These are phyloP conservation scores for Acmispon strigosus DNA, from an alignment of 306 rosid genomes.

Conservation along the genomic window DNA sequence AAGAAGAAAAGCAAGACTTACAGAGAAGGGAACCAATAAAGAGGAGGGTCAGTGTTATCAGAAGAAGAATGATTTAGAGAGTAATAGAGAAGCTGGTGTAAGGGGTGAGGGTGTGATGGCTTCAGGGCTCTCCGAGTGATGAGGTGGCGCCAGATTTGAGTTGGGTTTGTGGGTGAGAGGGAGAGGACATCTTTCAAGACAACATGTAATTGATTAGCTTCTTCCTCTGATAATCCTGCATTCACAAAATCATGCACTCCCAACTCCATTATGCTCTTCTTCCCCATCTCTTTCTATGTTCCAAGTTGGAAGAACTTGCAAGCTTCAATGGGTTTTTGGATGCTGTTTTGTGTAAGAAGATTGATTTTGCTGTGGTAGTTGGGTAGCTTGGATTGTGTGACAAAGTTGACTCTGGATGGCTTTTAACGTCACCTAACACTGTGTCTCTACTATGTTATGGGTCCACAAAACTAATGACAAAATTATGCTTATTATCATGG, in stretches of 20 bases:
- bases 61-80: slow-evolving; percentile 38
- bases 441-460: too few species aligned
- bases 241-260: slow-evolving; percentile 38
- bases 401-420: too few species aligned
- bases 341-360: too few species aligned
- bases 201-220: slow-evolving; percentile 35
- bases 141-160: slow-evolving; percentile 45
- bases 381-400: too few species aligned
- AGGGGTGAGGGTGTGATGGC: slow-evolving; percentile 49
- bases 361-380: too few species aligned
- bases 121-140: slow-evolving; percentile 49
- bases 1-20: too few species aligned
- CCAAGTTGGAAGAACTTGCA: neutral
- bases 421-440: too few species aligned
- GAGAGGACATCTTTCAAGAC: slow-evolving; percentile 21
- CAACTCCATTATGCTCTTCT: slow-evolving; percentile 40
- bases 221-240: slow-evolving; percentile 42
- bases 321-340: neutral
- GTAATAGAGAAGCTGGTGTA: slow-evolving; percentile 60
- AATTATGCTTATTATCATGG: too few species aligned
- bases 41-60: slow-evolving; percentile 47
- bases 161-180: slow-evolving; percentile 20
- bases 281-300: slow-evolving; percentile 21
- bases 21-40: slow-evolving; percentile 77
- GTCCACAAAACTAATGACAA: too few species aligned